Base-by-base conservation (phyloP, 176 grass and related monocot species). In the Sorghum bicolor region DNA sequence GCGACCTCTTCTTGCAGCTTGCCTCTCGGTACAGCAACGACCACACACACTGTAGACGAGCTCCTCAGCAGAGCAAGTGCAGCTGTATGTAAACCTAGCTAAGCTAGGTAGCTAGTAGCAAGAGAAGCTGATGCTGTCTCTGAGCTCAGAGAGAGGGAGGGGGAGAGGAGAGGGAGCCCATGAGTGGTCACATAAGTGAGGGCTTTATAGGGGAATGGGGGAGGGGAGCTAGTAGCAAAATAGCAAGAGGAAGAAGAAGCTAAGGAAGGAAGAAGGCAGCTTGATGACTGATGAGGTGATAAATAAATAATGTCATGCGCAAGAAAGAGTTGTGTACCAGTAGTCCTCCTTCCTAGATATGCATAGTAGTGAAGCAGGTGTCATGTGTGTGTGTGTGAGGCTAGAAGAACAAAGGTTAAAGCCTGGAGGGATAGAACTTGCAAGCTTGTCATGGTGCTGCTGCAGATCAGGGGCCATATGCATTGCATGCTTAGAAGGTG, bases 131-230 rank as follows among this genome's bases (percentile, higher is more conserved):
- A 2, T 57, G 53, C 53, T 57, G 53, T 57, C 20, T 57, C 53
- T 50, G 4, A 17, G 45, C 45, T 58, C 8, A 10, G 55, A 58
- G 55, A 58, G 77, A 78, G 67, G 33, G 31, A 74, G 70, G 76
- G 73, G 50, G 31, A 75, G 75, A 40, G 78, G 29, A 33, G 67
- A 74, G 82, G 76, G 86, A 88, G 87, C 45, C 45, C 80, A 82
- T 84, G 85, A 80, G 52, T 88, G 83, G 94, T 82, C 74, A 87
- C 87, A 78, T 87, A 86, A 89, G 73, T 61, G 75, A 91, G 61
- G 87, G 78, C 84, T 84, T 79, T 87, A 90, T 92, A 87, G 89
- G 72, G 81, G 87, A 47, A 88, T 84, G 87, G 78, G 78, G 57
- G 67, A 65, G 82, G 68, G 82, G 68, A 88, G 67, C 22, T 41